A percentile compares a stretch with the other conserved stretches of the same genome.
phyloP scores from a whole-genome alignment of 768 basidiomycete species.

The Tylopilus sp. region DNA sequence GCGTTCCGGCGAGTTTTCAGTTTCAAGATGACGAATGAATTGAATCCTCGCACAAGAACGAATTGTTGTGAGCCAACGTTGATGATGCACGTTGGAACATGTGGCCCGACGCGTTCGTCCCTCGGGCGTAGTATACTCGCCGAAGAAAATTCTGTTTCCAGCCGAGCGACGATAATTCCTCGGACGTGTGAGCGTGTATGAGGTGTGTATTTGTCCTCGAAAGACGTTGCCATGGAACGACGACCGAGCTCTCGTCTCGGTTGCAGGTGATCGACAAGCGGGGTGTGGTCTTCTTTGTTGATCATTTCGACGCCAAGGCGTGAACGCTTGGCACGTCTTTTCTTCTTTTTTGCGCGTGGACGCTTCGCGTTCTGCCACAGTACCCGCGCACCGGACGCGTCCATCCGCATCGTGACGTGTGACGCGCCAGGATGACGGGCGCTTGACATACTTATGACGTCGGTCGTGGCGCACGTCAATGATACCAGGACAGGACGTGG shows the following conservation, averaged over 20 bases:
- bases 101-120: background rate
- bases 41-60: background rate
- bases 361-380: too few relatives aligned
- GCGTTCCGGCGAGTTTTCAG: background rate
- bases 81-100: background rate
- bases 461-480: too few relatives aligned
- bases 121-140: background rate
- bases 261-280: background rate
- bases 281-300: background rate
- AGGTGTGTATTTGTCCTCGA: background rate
- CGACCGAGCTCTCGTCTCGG: background rate
- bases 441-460: too few relatives aligned
- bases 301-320: background rate
- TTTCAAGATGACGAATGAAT: background rate
- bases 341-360: too few relatives aligned
- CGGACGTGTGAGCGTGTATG: background rate
- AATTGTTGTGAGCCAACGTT: background rate
- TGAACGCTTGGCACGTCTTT: too few relatives aligned
- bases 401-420: too few relatives aligned
- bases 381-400: too few relatives aligned
- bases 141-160: background rate
- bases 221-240: background rate
- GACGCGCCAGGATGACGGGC: too few relatives aligned
- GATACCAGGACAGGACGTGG: too few relatives aligned
- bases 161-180: background rate